Conservation (phyloP, 176 grass and related monocot species). For the Carex kokanica region DNA sequence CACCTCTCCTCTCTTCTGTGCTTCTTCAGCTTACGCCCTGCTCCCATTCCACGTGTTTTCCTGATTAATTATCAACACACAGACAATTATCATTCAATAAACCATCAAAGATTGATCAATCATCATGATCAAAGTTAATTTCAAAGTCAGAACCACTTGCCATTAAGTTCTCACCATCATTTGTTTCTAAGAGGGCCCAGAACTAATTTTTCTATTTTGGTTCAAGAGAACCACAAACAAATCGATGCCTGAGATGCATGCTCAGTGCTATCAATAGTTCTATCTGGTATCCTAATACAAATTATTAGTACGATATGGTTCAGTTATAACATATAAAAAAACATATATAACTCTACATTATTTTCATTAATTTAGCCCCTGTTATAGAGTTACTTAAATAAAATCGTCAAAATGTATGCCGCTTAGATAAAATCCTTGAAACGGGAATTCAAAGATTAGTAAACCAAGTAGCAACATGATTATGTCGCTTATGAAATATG, state of each 20-base stretch:
- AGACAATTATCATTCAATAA: background rate
- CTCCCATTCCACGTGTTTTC: constrained; percentile 80
- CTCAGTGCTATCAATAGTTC: background rate
- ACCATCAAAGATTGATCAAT: background rate
- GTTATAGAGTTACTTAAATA: background rate
- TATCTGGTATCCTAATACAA: background rate
- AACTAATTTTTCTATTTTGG: background rate
- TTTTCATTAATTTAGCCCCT: background rate
- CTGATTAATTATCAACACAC: constrained; percentile 19
- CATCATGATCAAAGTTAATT: background rate
- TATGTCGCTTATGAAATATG: constrained; percentile 41
- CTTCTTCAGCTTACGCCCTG: constrained; percentile 69
- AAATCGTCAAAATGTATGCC: constrained; percentile 20
- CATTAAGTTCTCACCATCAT: background rate
- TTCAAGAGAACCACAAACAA: background rate
- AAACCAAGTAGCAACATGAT: background rate
- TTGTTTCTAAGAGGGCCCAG: background rate
- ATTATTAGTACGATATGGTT: background rate
- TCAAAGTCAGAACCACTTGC: background rate
- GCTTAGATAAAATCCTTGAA: constrained; percentile 13
- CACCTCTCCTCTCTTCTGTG: constrained; percentile 68
- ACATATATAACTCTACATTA: background rate
- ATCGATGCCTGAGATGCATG: background rate
- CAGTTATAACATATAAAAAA: background rate
- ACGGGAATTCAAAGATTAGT: background rate